Base-by-base conservation (phyloP, 495 filamentous ascomycete species). In the Lepidopterella palustris region DNA sequence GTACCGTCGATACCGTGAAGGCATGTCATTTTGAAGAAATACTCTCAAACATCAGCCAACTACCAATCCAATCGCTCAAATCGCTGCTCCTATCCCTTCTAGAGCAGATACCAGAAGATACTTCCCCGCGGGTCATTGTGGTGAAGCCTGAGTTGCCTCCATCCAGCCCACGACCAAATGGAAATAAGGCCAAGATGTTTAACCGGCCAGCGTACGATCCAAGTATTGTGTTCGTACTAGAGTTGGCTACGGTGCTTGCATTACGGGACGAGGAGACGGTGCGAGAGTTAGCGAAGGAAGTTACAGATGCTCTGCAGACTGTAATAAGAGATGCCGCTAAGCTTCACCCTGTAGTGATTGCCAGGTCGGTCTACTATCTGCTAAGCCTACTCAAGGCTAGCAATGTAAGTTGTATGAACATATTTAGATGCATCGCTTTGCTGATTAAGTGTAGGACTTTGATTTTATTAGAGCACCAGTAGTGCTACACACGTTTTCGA, bases 401-500 rank as follows among this genome's bases (percentile, higher is more conserved):
- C 74, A 91, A 96, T 74, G 90, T 93, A 80, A 74, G 86, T 76
- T 6, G 1, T 25, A 1, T 5, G 10, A n/a, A 3, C 2, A 52
- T 10, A 1, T 8, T 20, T 13, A 0, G 10, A 26, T 21, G 28
- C 9, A 15, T 56, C 25, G 18, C 60, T 5, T 47, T 42, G 10
- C 25, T 49, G 29, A 40, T 39, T 15, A 18, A 11, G 4, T 26
- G 8, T 45, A 64, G 87, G 86, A 96, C 54, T 87, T 93, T 66
- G 87, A 91, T 55, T 95, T 95, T 68, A 83, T 97, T 65, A 86
- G 91, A 32, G 86, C 90, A 0, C 95, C 93, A n/a, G 86, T 97
- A 26, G 81, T 97, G 5, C 79, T 99, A 2, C 93, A 99, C 72
- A 86, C 84, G 15, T 88, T 99, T 51, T 92, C 93, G 0, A 87